Percentiles rank a stretch among this genome's conserved stretches.
phyloP scores from a whole-genome alignment of 352 stramenopile genomes.

The Halophytophthora polymorphica region DNA sequence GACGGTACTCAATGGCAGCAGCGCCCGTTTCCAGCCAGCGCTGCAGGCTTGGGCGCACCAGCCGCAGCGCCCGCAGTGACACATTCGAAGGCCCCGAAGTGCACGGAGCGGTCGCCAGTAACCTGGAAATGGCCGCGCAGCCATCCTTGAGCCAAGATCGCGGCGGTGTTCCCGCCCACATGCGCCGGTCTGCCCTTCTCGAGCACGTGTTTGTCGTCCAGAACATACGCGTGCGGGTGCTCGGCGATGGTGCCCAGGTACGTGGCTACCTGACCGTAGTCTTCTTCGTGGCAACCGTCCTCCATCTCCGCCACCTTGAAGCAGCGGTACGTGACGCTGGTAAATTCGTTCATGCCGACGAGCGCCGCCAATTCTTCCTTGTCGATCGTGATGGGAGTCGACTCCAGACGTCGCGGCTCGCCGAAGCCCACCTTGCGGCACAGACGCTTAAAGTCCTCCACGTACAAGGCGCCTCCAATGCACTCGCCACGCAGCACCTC shows the following conservation, averaged over 20 bases:
- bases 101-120: constrained; percentile 70
- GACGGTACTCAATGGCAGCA: too few relatives aligned
- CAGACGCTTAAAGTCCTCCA: constrained; percentile 89
- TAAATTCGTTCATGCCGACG: constrained; percentile 81
- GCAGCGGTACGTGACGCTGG: constrained; percentile 86
- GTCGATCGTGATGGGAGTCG: constrained; percentile 69
- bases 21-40: too few relatives aligned
- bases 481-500: constrained; percentile 89
- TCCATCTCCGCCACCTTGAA: constrained; percentile 81
- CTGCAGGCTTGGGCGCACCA: too few relatives aligned
- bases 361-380: constrained; percentile 56
- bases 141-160: constrained; percentile 68
- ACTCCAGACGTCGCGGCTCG: constrained; percentile 83
- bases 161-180: constrained; percentile 87
- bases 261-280: constrained; percentile 90
- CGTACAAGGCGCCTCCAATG: constrained; percentile 87
- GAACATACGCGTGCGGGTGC: constrained; percentile 52
- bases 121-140: constrained; percentile 87
- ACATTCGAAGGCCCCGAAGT: constrained; percentile 57
- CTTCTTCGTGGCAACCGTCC: constrained; percentile 70
- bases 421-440: constrained; percentile 78
- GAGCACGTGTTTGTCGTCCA: constrained; percentile 81
- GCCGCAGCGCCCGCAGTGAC: too few relatives aligned
- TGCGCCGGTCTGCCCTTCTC: constrained; percentile 66
- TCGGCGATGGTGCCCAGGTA: constrained; percentile 89